Base-by-base conservation (phyloP, 352 stramenopile genomes). In the Phytopythium ostracodes region DNA sequence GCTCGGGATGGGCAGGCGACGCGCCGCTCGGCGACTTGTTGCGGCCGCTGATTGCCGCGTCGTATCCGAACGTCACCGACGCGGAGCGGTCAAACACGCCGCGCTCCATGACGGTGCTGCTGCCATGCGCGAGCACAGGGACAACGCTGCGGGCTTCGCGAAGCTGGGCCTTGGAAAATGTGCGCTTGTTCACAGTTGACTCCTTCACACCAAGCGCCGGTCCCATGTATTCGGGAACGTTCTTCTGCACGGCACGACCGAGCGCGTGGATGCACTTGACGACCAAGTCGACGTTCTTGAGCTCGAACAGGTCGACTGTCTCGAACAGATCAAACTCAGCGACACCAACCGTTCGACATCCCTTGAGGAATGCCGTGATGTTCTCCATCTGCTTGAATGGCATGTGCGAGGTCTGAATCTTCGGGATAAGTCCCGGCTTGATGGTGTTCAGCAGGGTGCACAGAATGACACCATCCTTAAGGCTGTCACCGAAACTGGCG, bases 311-410 rank as follows among this genome's bases (percentile, higher is more conserved):
- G 47, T 96, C 90, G 15, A 96, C 82, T 1, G 90, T 96, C 68
- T 96, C 89, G 54, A 96, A 97, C n/a, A 96, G 67, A 65, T 96
- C 89, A 62, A 92, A 91, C 65, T 96, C 85, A 1, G 81, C 71
- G 18, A 97, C 91, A n/a, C 89, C 88, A 44, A 96, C 66, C 0
- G 63, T 64, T n/a, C 89, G 79, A 56, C 85, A 96, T 2, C 81
- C 87, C 22, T 79, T 83, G 25, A 97, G 64, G 57, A 97, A 97
- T 56, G 66, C 72, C 10, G 73, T 87, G 51, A 97, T 77, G 65
- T 97, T 97, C 63, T 97, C 89, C 88, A 97, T 96, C 63, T 95
- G 88, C 75, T 93, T 95, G 70, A 97, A 96, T 7, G 83, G 81
- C 73, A 89, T 91, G 7, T 69, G 52, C 3, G 86, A 89, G 20